phyloP scores from a whole-genome alignment of 208 protist genomes.

The Leishmania aethiopica region DNA sequence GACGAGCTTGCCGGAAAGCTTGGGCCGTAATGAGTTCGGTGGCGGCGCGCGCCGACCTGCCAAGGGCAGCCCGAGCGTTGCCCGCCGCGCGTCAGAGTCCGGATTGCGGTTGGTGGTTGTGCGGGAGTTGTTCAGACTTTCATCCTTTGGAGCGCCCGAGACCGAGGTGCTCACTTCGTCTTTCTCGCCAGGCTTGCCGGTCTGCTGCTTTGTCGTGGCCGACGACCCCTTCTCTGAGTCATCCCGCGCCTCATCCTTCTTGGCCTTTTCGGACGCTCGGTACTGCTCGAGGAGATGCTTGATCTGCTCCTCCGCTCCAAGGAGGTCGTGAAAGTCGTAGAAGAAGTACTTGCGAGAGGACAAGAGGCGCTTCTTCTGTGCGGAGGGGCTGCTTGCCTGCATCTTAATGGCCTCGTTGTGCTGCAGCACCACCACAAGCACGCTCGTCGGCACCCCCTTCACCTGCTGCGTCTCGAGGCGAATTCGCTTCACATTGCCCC shows the following conservation, averaged over 20 bases:
- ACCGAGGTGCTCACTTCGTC: slow-evolving; percentile 21
- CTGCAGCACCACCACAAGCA: slow-evolving; percentile 63
- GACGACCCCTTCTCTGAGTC: slow-evolving; percentile 28
- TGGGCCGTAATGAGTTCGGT: slow-evolving; percentile 7
- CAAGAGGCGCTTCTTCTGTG: slow-evolving; percentile 20
- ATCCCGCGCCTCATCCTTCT: slow-evolving; percentile 19
- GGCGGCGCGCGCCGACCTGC: slow-evolving; percentile 15
- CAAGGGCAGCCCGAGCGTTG: slow-evolving; percentile 9
- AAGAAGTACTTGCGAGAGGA: slow-evolving; percentile 65
- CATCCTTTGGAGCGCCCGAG: slow-evolving; percentile 24
- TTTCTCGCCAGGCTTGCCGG: slow-evolving; percentile 24
- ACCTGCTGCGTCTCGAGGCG: slow-evolving; percentile 72
- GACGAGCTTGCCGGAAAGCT: slow-evolving; percentile 10
- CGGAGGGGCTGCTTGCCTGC: slow-evolving; percentile 15
- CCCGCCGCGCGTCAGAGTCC: slow-evolving; percentile 14
- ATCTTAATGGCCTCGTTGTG: slow-evolving; percentile 22
- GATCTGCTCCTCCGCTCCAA: slow-evolving; percentile 56
- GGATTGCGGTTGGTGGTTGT: slow-evolving; percentile 5
- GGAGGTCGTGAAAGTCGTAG: slow-evolving; percentile 81
- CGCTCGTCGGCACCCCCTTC: slow-evolving; percentile 68
- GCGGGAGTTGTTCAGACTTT: slow-evolving; percentile 33
- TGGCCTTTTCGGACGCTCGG: slow-evolving; percentile 24
- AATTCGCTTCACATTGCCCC: slow-evolving; percentile 67
- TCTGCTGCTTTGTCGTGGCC: slow-evolving; percentile 7
- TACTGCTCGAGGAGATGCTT: slow-evolving; percentile 43